Evolutionary conservation across 257 asterid species (phyloP).

Genomic region (Solanum ossicruentum): DNA sequence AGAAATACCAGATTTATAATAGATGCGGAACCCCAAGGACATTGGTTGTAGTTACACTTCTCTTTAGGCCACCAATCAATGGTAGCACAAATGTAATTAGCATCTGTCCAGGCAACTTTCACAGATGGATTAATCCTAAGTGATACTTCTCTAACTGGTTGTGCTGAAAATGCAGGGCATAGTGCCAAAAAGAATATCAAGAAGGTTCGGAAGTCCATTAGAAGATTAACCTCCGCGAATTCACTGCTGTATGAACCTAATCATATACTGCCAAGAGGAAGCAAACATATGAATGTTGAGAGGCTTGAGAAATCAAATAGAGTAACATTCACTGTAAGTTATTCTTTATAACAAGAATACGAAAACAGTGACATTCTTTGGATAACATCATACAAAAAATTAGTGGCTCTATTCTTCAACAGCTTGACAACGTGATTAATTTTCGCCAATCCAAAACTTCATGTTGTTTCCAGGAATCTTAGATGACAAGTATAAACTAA

Average conservation of each 20-base stretch:
- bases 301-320: not conserved
- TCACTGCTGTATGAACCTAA: constrained; percentile 11
- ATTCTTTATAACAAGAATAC: not conserved
- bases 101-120: constrained; percentile 52
- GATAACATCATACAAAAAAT: not conserved
- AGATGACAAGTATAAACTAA: not conserved
- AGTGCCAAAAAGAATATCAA: constrained; percentile 31
- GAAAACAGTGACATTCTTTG: not conserved
- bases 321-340: not conserved
- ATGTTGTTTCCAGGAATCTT: not conserved
- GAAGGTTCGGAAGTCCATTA: constrained; percentile 34
- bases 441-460: not conserved
- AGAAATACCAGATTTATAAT: constrained; percentile 47
- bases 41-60: constrained; percentile 67
- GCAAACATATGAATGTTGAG: not conserved
- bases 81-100: constrained; percentile 77
- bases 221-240: constrained; percentile 10
- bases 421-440: not conserved
- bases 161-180: constrained; percentile 34
- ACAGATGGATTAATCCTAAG: constrained; percentile 37
- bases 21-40: constrained; percentile 90
- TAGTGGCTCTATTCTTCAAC: not conserved
- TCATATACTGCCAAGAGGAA: constrained; percentile 6
- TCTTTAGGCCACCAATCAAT: constrained; percentile 97
- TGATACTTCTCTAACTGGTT: constrained; percentile 28